phyloP scores from a whole-genome alignment of 2,329 filamentous ascomycete genomes.

The Exophiala sp. region DNA sequence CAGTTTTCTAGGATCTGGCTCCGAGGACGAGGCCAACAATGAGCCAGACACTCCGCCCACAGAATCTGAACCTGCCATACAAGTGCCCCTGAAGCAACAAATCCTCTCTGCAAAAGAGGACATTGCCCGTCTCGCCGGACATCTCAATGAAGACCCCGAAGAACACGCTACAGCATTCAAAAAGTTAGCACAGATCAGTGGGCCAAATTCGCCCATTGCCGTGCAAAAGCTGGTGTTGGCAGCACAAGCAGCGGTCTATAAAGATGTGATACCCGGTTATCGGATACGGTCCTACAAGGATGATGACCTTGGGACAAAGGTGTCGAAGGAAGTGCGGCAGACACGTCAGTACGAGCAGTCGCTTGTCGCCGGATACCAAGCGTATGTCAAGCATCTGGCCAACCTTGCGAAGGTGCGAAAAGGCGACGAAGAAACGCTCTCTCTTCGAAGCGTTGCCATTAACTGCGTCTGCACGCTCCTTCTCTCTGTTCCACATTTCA shows the following conservation, averaged over 20 bases:
- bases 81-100: conserved; percentile 71
- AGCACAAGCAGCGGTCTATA: conserved; percentile 86
- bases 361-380: conserved; percentile 78
- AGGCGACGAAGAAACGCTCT: conserved; percentile 31
- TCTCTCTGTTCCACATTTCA: conserved; percentile 87
- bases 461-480: conserved; percentile 81
- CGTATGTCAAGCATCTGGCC: conserved; percentile 73
- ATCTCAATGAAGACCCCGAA: conserved; percentile 88
- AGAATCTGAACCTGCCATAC: conserved; percentile 53
- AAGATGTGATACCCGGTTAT: conserved; percentile 94
- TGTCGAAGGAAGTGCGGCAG: conserved; percentile 87
- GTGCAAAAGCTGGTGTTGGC: conserved; percentile 83
- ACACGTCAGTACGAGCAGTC: conserved; percentile 83
- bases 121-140: conserved; percentile 73
- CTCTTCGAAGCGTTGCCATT: conserved; percentile 71
- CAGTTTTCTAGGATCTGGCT: conserved; percentile 60
- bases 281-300: conserved; percentile 80
- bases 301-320: conserved; percentile 69
- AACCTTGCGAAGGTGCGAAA: conserved; percentile 60
- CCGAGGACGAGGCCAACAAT: conserved; percentile 54
- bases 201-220: conserved; percentile 58
- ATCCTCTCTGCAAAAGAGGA: conserved; percentile 88
- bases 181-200: conserved; percentile 67
- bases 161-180: conserved; percentile 80
- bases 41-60: conserved; percentile 36